Evolutionary conservation across 352 stramenopile species (phyloP).

Genomic region (Phytopythium aichiense): DNA sequence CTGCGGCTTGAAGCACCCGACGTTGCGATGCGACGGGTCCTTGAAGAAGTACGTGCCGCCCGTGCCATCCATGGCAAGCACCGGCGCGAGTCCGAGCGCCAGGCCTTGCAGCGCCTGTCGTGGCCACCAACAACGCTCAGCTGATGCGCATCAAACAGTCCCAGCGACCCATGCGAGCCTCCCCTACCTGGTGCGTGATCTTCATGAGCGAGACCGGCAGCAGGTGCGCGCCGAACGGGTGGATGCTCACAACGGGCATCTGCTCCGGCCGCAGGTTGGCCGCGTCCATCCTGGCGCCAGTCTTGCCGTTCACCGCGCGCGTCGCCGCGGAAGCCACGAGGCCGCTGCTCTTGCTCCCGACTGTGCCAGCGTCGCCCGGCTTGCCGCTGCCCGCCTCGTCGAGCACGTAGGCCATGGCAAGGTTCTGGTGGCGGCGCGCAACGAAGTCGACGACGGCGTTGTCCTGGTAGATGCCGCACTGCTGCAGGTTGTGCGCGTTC

Average conservation of each 20-base stretch:
- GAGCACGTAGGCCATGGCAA: constrained; percentile 38
- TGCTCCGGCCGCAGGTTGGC: constrained; percentile 46
- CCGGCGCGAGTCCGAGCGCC: constrained; percentile 88
- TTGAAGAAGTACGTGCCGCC: constrained; percentile 98
- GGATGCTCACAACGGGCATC: constrained; percentile 66
- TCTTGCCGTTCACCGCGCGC: constrained; percentile 2
- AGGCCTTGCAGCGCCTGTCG: constrained; percentile 84
- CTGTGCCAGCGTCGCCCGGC: neutral
- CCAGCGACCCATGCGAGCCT: neutral
- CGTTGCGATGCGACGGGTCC: constrained; percentile 90
- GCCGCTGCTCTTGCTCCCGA: constrained; percentile 11
- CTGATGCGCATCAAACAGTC: neutral
- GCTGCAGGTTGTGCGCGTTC: constrained; percentile 77
- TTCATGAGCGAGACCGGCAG: constrained; percentile 79
- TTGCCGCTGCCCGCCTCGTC: constrained; percentile 8
- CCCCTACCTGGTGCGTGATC: constrained; percentile 63
- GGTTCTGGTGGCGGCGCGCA: constrained; percentile 50
- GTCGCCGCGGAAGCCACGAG: neutral
- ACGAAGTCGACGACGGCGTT: constrained; percentile 78
- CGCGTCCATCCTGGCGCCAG: constrained; percentile 9
- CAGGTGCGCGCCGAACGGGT: constrained; percentile 73
- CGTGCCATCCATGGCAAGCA: constrained; percentile 93
- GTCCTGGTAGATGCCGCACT: constrained; percentile 83
- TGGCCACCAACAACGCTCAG: neutral
- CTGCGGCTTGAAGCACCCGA: constrained; percentile 97